Base-by-base conservation (phyloP, 1,284 basidiomycete species). In the Pulveroboletus sp. region DNA sequence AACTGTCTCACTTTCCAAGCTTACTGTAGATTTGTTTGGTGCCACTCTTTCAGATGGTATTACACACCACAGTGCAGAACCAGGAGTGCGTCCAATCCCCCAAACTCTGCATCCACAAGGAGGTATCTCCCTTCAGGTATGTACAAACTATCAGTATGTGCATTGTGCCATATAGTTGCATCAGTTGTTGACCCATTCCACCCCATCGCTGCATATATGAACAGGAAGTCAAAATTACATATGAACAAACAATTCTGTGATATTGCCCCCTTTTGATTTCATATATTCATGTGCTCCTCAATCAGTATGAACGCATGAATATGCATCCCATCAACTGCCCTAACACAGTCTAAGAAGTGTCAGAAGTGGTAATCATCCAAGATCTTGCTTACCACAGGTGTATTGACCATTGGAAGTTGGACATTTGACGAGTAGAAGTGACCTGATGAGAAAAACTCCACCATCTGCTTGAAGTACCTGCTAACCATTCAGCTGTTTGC, bases 221-320 rank as follows among this genome's bases (percentile, higher is more conserved):
- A 57, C 7, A 40, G 22, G 15, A 54, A 5, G 12, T 59, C 33
- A 7, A 55, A 56, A 10, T 59, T 11, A 9, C 57, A 58, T 5
- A 24, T n/a, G 11, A 49, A 49, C 6, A 58, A 31, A 12, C 29
- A 31, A 31, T 31, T 31, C 29, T 31, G 29, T 31, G 29, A 31
- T 8, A 31, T 31, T 8, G 12, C 7, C 29, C 12, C 29, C 29
- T 31, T 31, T 12, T 12, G 7, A 12, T 31, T 31, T 7, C 29
- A 31, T 12, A 31, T 31, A 12, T 31, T 31, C 29, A 31, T 7
- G 12, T 31, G 29, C 29, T 31, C 29, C 29, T 8, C 29, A 31
- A 12, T 31, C 29, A 31, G 29, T 12, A 31, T 12, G 12, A 31
- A 31, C 12, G 29, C 29, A 31, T 31, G 29, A 8, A 31, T 31